Evolutionary conservation across 768 basidiomycete species (phyloP).

Genomic region (Lentinus tigrinus): DNA sequence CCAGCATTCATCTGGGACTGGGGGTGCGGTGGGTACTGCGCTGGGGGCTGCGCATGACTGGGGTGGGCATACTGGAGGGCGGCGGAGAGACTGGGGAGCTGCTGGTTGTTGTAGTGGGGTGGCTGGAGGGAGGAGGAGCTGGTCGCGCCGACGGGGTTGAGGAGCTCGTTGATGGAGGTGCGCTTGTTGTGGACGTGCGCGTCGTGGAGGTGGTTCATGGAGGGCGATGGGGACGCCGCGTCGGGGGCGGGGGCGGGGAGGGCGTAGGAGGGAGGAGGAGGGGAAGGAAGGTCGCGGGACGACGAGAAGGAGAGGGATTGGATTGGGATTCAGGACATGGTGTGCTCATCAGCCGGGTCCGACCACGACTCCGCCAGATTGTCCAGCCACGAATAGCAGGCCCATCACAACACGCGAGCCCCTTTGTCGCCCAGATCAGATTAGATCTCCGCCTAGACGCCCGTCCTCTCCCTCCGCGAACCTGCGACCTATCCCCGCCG

Average conservation of each 20-base stretch:
- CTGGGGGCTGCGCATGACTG: constrained; percentile 1
- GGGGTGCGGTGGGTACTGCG: constrained; percentile 13
- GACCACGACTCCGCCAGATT: constrained; percentile 11
- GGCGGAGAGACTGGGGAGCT: constrained; percentile 22
- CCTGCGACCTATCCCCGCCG: background rate
- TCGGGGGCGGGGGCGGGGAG: background rate
- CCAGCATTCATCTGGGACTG: constrained; percentile 17
- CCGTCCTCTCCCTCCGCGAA: constrained; percentile 12
- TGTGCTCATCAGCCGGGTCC: constrained; percentile 6
- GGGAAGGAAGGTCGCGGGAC: background rate
- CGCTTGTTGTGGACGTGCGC: constrained; percentile 38
- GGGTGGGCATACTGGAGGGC: constrained; percentile 25
- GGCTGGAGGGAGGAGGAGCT: constrained; percentile 32
- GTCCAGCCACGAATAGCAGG: constrained; percentile 1
- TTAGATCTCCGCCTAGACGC: constrained; percentile 13
- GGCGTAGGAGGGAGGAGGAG: background rate
- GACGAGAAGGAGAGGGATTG: background rate
- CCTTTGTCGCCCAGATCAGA: constrained; percentile 12
- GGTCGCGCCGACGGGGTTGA: constrained; percentile 44
- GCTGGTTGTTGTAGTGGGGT: constrained; percentile 27
- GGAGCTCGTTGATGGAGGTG: constrained; percentile 49
- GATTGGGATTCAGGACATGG: background rate
- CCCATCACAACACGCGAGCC: background rate
- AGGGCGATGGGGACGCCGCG: constrained; percentile 10
- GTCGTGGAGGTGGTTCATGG: constrained; percentile 43